Base-by-base conservation (phyloP, 202 grass and related monocot species). In the Bolboschoenoplectus hybrid region DNA sequence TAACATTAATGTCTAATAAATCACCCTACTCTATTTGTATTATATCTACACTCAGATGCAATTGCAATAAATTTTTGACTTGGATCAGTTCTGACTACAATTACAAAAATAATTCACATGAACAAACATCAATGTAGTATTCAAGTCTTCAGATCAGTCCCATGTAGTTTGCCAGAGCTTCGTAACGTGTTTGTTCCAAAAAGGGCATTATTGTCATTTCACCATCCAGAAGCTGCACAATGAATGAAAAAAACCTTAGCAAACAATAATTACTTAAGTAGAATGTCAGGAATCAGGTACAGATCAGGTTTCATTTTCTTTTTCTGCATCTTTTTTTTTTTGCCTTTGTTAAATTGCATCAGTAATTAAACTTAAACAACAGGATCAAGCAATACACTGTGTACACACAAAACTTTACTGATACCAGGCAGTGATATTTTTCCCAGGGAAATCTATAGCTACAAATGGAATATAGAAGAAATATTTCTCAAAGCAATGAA, bases 1-100 rank as follows among this genome's bases (percentile, higher is more conserved):
- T 78, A 58, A 40, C 16, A 13, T 13, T 26, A 56, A 83, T 36
- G 34, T 36, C 7, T 17, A 83, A 69, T 68, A 81, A 81, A 81
- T 80, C 34, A 13, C 45, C 13, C 46, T 83, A 83, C 46, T 69
- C 63, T 83, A 34, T 67, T 69, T 38, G 40, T 81, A 81, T 81
- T 38, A 5, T 83, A 83, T 83, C 81, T 83, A 83, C 81, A 83
- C 46, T 56, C 12, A 83, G 35, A 70, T 83, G 58, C 81, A 50
- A 40, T 57, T 2, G 5, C 19, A 57, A 78, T 72, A 47, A 56
- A 41, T 78, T 39, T 58, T 56, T 58, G 74, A 78, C 1, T 78
- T 2, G 51, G 32, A 56, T 56, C 5, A 77, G 51, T 78, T 78
- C 74, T 51, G 11, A 8, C 26, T 57, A 78, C 34, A 17, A 39